Evolutionary conservation across 164 flowering plant species (phyloP).

Genomic region (Chloranthus sessilifolius): DNA sequence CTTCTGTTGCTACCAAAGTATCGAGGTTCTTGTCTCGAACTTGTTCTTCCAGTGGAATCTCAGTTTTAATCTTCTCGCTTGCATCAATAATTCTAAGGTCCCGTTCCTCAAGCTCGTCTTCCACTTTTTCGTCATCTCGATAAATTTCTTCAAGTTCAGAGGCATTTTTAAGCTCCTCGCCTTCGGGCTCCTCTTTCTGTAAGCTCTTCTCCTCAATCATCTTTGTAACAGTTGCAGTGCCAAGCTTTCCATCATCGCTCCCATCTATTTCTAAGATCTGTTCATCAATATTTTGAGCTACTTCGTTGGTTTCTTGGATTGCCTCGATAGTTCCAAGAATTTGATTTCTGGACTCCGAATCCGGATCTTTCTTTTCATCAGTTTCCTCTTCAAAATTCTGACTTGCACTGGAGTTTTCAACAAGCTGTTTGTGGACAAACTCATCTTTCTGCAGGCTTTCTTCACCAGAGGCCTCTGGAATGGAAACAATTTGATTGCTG

Average conservation of each 20-base stretch:
- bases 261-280: background rate
- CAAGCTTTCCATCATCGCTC: background rate
- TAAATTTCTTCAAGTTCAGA: background rate
- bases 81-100: too few species aligned
- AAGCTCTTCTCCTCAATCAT: background rate
- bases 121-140: background rate
- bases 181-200: slow-evolving; percentile 3
- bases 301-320: background rate
- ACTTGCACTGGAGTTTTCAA: background rate
- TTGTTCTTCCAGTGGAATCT: background rate
- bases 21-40: background rate
- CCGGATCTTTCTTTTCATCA: too few species aligned
- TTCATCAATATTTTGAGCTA: slow-evolving; percentile 1
- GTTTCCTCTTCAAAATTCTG: too few species aligned
- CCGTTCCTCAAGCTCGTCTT: too few species aligned
- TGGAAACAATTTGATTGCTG: background rate
- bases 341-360: too few species aligned
- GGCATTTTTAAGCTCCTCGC: background rate
- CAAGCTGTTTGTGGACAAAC: background rate
- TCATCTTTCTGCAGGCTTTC: background rate
- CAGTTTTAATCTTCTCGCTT: background rate
- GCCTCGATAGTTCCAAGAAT: background rate
- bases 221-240: background rate
- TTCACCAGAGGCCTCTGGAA: too few species aligned
- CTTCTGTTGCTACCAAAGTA: too few species aligned